phyloP scores from a whole-genome alignment of 352 stramenopile species.

The Globisporangium heterothallicum region DNA sequence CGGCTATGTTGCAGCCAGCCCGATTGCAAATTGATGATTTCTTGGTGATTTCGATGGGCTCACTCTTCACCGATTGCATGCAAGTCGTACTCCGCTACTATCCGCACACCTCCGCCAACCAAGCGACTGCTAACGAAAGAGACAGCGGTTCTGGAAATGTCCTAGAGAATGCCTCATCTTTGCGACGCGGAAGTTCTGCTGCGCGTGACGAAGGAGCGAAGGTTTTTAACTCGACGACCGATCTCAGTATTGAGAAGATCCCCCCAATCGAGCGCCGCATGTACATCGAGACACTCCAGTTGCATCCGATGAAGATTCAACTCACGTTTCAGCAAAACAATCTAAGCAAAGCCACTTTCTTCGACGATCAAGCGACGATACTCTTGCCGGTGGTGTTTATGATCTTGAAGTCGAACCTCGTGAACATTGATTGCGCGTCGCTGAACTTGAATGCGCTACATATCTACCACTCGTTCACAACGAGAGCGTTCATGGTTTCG shows the following conservation, averaged over 20 bases:
- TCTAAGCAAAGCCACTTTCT: conserved; percentile 31
- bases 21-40: conserved; percentile 59
- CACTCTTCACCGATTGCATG: conserved; percentile 38
- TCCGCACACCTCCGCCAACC: conserved; percentile 5
- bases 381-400: conserved; percentile 53
- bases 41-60: conserved; percentile 40
- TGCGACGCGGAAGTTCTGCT: background rate
- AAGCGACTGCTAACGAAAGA: background rate
- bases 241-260: conserved; percentile 15
- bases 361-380: conserved; percentile 35
- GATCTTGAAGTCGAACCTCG: conserved; percentile 56
- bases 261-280: conserved; percentile 50
- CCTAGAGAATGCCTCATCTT: background rate
- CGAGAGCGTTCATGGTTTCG: conserved; percentile 56
- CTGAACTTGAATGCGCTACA: conserved; percentile 81
- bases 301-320: conserved; percentile 76
- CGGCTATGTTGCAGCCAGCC: conserved; percentile 70
- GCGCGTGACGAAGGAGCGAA: background rate
- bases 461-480: conserved; percentile 78
- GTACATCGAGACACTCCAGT: conserved; percentile 82
- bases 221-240: background rate
- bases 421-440: conserved; percentile 75
- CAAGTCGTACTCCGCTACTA: conserved; percentile 37
- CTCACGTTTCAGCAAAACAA: conserved; percentile 74
- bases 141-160: background rate